phyloP scores from a whole-genome alignment of 148 eudicot species.

The Silene latifolia region DNA sequence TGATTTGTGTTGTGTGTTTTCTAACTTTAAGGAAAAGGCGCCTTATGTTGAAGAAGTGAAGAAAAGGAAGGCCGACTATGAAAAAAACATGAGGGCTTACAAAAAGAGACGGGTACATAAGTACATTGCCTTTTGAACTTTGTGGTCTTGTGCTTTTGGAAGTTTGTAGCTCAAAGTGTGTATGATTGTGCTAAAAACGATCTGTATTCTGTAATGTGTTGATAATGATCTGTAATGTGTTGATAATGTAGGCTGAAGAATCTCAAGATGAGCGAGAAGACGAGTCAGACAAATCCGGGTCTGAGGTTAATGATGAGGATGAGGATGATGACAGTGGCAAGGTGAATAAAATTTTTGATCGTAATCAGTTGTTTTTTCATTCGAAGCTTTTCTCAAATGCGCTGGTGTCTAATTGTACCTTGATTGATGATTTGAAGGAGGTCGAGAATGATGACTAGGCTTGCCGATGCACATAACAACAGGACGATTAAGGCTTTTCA shows the following conservation, averaged over 20 bases:
- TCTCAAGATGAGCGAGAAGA: constrained; percentile 28
- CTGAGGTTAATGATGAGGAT: constrained; percentile 53
- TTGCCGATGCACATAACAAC: too few relatives aligned
- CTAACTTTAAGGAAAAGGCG: constrained; percentile 44
- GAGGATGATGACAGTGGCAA: constrained; percentile 46
- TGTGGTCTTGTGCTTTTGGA: not conserved
- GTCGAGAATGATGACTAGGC: constrained; percentile 21
- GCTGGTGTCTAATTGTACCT: not conserved
- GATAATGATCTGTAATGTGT: not conserved
- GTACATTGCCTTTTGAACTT: constrained; percentile 9
- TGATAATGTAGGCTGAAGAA: constrained; percentile 30
- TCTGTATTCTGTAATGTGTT: not conserved
- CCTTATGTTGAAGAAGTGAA: constrained; percentile 44
- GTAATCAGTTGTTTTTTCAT: not conserved
- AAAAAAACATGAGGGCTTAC: constrained; percentile 31
- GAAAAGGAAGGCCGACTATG: constrained; percentile 57
- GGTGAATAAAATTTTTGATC: constrained; percentile 23
- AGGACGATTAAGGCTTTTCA: constrained; percentile 8
- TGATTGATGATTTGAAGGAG: constrained; percentile 9
- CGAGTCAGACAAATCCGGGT: constrained; percentile 56
- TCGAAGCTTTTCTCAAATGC: too few relatives aligned
- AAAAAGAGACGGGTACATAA: constrained; percentile 34
- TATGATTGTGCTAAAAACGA: not conserved
- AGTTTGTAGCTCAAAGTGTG: not conserved
- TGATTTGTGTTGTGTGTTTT: not conserved